These are phyloP conservation scores for Jamesozyma piceae DNA, from an alignment of 805 yeast genomes.

Conservation along the genomic window DNA sequence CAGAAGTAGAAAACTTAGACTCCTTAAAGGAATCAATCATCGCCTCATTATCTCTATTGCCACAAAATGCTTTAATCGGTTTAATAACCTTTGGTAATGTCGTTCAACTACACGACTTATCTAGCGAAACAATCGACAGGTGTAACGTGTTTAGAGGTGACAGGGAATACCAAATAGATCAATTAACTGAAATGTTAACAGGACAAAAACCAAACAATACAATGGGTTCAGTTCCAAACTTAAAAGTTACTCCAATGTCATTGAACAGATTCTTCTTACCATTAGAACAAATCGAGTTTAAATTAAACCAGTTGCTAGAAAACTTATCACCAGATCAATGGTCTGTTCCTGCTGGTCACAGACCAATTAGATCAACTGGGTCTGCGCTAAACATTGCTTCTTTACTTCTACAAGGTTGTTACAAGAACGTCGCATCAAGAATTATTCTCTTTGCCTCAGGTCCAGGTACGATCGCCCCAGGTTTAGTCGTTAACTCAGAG, in stretches of 20 bases:
- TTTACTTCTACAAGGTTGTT: conserved; percentile 69
- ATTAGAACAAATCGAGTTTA: conserved; percentile 70
- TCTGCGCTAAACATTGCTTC: conserved; percentile 83
- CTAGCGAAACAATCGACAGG: conserved; percentile 57
- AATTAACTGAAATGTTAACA: conserved; percentile 54
- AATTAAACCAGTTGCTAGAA: conserved; percentile 70
- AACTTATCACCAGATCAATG: conserved; percentile 74
- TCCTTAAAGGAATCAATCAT: conserved; percentile 76
- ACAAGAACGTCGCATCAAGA: conserved; percentile 80
- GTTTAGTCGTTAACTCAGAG: conserved; percentile 83
- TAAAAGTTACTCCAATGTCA: conserved; percentile 34
- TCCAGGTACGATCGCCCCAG: conserved; percentile 91
- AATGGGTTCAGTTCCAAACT: conserved; percentile 22
- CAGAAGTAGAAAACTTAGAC: conserved; percentile 77
- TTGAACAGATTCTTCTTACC: conserved; percentile 63
- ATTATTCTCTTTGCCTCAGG: conserved; percentile 88
- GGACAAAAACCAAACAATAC: conserved; percentile 39
- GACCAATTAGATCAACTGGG: conserved; percentile 89
- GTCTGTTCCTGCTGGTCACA: conserved; percentile 74
- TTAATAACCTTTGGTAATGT: conserved; percentile 78
- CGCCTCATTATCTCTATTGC: conserved; percentile 66
- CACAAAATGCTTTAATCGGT: conserved; percentile 84
- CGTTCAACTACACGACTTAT: conserved; percentile 81
- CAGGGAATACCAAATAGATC: conserved; percentile 58
- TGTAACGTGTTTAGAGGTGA: conserved; percentile 82